Evolutionary conservation across 805 yeast species (phyloP), one percentile per base, ranked within the genome.

Genomic region (Starmerella cellae): DNA sequence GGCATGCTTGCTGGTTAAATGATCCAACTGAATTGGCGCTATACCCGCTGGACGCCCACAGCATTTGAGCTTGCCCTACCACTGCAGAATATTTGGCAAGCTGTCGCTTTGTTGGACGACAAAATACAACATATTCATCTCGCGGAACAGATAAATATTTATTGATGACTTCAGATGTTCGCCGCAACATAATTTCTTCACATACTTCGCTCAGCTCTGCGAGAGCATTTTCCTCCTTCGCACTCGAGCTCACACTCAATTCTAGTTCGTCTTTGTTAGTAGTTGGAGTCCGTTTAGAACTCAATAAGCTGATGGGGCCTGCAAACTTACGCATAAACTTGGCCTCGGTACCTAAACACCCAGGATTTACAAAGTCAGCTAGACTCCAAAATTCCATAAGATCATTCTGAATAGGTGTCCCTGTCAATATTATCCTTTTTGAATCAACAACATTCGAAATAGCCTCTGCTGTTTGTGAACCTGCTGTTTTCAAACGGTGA

Each of bases 371-470:
- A 56, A 88, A 88, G 55, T 84, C 80, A 5, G 79, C 73, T 53
- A 91, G 74, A 9, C 80, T 77, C 60, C 66, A 83, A 57, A 82
- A 88, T 57, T 91, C 98, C 2, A 63, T 64, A 37, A 91, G 68
- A 58, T 91, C 95, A 60, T 91, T 91, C 57, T 91, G 98, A 28
- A 91, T 83, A 0, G 95, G 95, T 0, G 95, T 84, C 0, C 95
- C 98, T 0, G 94, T 75, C 5, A 91, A 63, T 4, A 88, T 55
- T 2, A 88, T 63, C 46, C 79, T 74, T 34, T 67, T 72, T 6
- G 65, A 65, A 3, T 79, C 68, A 33, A 74, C 63, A 16, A 85
- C 60, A 1, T 66, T 53, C 32, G 71, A 73, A 40, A 88, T 63
- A 0, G 77, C 74, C 45, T 74, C 75, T 39, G 84, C 63, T 0